A percentile compares a stretch with the other conserved stretches of the same genome.
These are phyloP conservation scores for Paramyrothecium sp. DNA, from an alignment of 2,329 filamentous ascomycete genomes.

Conservation along the genomic window DNA sequence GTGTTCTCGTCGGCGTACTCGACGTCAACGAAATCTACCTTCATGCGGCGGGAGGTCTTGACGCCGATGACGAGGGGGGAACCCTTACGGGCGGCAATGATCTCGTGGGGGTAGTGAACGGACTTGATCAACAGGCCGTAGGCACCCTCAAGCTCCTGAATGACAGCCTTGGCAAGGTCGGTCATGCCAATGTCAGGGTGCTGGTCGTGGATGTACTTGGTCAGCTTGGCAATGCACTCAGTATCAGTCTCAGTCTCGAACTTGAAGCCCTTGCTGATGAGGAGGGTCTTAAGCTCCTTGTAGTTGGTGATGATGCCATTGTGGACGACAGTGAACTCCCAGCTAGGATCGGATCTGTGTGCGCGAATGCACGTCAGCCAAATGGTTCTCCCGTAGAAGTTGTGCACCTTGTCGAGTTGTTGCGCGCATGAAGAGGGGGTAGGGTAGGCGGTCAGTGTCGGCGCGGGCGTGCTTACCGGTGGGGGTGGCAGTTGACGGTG, in stretches of 20 bases:
- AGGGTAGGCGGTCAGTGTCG: neutral
- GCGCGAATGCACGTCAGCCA: neutral
- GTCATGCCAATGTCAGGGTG: slow-evolving; percentile 95
- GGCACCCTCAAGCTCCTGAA: slow-evolving; percentile 96
- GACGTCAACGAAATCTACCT: slow-evolving; percentile 99
- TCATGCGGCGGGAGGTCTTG: slow-evolving; percentile 97
- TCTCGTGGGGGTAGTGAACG: slow-evolving; percentile 96
- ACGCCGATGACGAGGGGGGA: slow-evolving; percentile 97
- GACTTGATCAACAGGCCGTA: slow-evolving; percentile 98
- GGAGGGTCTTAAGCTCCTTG: slow-evolving; percentile 95
- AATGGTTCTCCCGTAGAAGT: neutral
- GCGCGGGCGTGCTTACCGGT: slow-evolving; percentile 64
- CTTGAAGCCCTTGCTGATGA: slow-evolving; percentile 91
- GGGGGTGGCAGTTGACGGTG: slow-evolving; percentile 94
- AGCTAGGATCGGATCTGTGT: slow-evolving; percentile 81
- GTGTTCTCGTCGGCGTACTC: slow-evolving; percentile 88
- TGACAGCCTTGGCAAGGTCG: slow-evolving; percentile 93
- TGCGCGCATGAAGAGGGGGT: too few relatives aligned
- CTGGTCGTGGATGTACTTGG: slow-evolving; percentile 96
- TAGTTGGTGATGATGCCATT: slow-evolving; percentile 99
- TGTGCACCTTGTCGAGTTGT: too few relatives aligned
- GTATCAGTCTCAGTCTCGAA: slow-evolving; percentile 99
- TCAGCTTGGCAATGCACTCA: slow-evolving; percentile 97
- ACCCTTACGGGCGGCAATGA: slow-evolving; percentile 97
- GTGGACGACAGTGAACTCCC: slow-evolving; percentile 97